Base-by-base conservation (phyloP, 768 basidiomycete genomes). In the Panus rudis region DNA sequence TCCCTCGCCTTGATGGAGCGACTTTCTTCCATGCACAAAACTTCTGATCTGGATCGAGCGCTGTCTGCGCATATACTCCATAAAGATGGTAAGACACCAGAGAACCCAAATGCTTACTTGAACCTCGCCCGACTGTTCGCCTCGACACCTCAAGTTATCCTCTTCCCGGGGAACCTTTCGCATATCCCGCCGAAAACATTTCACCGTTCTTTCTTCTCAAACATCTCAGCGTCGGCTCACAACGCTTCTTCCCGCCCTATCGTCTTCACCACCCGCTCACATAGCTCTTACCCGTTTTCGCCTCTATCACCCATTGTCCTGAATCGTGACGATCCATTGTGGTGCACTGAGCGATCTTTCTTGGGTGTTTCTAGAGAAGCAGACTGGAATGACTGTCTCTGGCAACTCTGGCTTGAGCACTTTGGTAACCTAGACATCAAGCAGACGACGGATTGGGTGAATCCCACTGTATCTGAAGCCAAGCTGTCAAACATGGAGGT, bases 361-460 rank as follows among this genome's bases (percentile, higher is more conserved):
- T 50, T 70, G 14, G 56, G 61, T 35, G 57, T 61, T 25, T 68
- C 72, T 19, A 75, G 78, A 17, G 46, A 51, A 1, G 58, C 66
- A 3, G 78, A 81, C 45, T 84, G 81, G 81, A 64, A 70, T 25
- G 76, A 79, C 45, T 84, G 81, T 55, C 58, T 82, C 12, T 84
- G 81, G 80, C 76, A 78, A 51, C 46, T 81, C 44, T 75, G 74
- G 65, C 65, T 82, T 21, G 73, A 78, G 43, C 70, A 65, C 42
- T 70, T 68, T 26, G 79, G 79, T 12, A 60, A 61, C 11, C 57
- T 65, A 5, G 54, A 48, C 8, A 57, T 57, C 17, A 56, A 52
- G 34, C 57, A 35, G 39, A 57, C 47, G 28, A 46, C 46, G n/a
- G 51, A 48, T 32, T 62, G 52, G 48, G 47, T 41, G 8, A 37